Percentiles rank a stretch among this genome's conserved stretches.
Evolutionary conservation across 257 asterid genomes (phyloP).

Genomic region (Cinchona pubescens): DNA sequence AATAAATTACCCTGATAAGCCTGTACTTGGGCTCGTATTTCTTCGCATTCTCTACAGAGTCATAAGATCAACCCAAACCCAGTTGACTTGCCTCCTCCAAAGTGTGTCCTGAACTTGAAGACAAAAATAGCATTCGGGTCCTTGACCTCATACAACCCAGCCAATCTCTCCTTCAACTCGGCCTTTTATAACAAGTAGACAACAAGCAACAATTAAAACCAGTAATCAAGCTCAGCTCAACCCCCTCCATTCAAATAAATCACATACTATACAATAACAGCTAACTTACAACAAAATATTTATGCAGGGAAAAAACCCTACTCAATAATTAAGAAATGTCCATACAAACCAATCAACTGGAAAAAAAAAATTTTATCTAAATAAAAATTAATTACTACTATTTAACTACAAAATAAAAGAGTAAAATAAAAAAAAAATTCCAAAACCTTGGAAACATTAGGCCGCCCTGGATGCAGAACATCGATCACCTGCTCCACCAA

Average conservation of each 20-base stretch:
- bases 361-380: background rate
- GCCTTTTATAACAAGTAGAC: conserved; percentile 34
- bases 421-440: background rate
- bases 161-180: conserved; percentile 75
- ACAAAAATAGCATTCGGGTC: conserved; percentile 80
- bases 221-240: background rate
- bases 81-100: conserved; percentile 97
- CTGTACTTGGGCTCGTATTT: conserved; percentile 87
- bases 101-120: conserved; percentile 92
- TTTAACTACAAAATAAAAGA: background rate
- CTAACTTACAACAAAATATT: background rate
- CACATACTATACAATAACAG: background rate
- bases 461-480: conserved; percentile 86
- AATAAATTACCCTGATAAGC: conserved; percentile 68
- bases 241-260: background rate
- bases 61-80: conserved; percentile 90
- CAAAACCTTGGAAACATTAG: conserved; percentile 83
- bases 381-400: background rate
- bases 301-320: background rate
- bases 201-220: background rate
- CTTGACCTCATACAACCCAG: conserved; percentile 74
- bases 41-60: conserved; percentile 85
- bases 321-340: background rate
- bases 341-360: background rate
- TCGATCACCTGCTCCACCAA: conserved; percentile 55